A percentile compares a stretch with the other conserved stretches of the same genome.
Evolutionary conservation across 208 protist genomes (phyloP).

Genomic region (Lotmaria passim): DNA sequence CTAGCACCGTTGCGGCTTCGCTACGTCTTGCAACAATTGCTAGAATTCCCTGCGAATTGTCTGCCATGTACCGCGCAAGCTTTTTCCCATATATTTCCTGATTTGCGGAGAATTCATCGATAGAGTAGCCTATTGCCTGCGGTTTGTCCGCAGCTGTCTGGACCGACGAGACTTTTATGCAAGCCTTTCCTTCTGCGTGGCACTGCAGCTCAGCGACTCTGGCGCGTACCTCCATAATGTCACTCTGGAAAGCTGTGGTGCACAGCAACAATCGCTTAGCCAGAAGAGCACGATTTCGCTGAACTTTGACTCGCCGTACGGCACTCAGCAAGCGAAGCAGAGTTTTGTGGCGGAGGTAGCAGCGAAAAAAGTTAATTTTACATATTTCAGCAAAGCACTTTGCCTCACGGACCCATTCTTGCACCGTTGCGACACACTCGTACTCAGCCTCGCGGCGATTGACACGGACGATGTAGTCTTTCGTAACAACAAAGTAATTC

Average conservation of each 20-base stretch:
- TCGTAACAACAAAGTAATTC: constrained; percentile 88
- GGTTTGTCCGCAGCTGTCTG: constrained; percentile 6
- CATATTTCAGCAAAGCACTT: constrained; percentile 51
- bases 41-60: constrained; percentile 52
- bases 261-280: constrained; percentile 57
- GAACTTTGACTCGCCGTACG: constrained; percentile 32
- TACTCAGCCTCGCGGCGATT: constrained; percentile 53
- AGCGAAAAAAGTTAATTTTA: constrained; percentile 67
- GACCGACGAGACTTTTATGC: constrained; percentile 12
- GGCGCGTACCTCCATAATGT: constrained; percentile 28
- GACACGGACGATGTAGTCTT: constrained; percentile 73
- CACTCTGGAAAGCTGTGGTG: constrained; percentile 37
- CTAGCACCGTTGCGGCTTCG: background rate
- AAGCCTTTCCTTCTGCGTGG: background rate
- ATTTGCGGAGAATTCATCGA: constrained; percentile 7
- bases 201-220: constrained; percentile 43
- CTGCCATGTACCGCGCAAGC: constrained; percentile 33
- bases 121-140: background rate
- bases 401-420: constrained; percentile 66
- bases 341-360: constrained; percentile 58
- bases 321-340: constrained; percentile 46
- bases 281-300: constrained; percentile 35
- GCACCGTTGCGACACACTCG: constrained; percentile 41
- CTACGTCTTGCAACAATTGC: constrained; percentile 46
- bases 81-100: constrained; percentile 1